Conservation (phyloP, 2,329 filamentous ascomycete species). For the Acrocalymma vagum region DNA sequence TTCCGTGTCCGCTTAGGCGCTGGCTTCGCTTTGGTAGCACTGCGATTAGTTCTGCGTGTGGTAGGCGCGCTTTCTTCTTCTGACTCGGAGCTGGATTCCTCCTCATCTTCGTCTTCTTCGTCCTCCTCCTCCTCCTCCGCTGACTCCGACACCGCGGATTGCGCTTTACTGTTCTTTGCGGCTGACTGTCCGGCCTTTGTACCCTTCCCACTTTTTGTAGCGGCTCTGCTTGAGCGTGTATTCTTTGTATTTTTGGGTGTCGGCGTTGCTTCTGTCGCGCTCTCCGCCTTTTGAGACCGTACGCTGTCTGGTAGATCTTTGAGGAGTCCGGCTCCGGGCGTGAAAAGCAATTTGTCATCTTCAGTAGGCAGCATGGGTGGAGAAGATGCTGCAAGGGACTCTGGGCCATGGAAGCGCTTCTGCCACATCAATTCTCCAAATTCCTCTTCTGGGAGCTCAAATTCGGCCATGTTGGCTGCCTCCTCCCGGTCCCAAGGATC, state of each 20-base stretch:
- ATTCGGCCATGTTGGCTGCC: constrained; percentile 43
- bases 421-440: constrained; percentile 56
- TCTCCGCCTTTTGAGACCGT: constrained; percentile 38
- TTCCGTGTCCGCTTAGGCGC: constrained; percentile 41
- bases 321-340: constrained; percentile 42
- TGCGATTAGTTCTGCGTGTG: constrained; percentile 41
- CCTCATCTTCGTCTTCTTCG: constrained; percentile 41
- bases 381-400: constrained; percentile 36
- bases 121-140: constrained; percentile 51
- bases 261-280: constrained; percentile 36
- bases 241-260: constrained; percentile 38
- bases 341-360: constrained; percentile 41
- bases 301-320: constrained; percentile 37
- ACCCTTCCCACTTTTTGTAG: constrained; percentile 31
- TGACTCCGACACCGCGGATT: constrained; percentile 40
- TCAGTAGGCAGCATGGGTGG: constrained; percentile 39
- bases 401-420: constrained; percentile 41
- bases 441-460: constrained; percentile 54
- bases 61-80: constrained; percentile 41
- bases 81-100: constrained; percentile 40
- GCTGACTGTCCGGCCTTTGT: constrained; percentile 29
- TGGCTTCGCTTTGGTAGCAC: constrained; percentile 25
- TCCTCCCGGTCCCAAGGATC: constrained; percentile 54
- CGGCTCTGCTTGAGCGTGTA: constrained; percentile 33
- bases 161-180: constrained; percentile 39